A percentile compares a stretch with the other conserved stretches of the same genome.
phyloP scores from a whole-genome alignment of 2,329 filamentous ascomycete genomes.

The Trichoderma afroharzianum region DNA sequence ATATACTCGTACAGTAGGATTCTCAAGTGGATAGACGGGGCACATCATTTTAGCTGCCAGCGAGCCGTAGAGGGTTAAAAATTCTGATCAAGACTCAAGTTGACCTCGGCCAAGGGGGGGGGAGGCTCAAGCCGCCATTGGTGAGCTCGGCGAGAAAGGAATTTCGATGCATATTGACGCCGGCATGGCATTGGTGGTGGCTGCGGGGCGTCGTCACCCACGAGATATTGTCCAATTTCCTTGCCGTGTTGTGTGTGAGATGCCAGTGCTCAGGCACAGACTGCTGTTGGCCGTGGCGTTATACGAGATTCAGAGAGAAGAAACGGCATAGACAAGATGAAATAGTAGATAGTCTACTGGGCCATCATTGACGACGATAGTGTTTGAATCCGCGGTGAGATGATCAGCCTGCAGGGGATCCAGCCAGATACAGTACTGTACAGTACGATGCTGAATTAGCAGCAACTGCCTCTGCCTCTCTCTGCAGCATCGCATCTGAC shows the following conservation, averaged over 20 bases:
- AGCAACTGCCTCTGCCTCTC: not conserved
- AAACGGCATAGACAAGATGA: not conserved
- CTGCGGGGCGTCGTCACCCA: constrained; percentile 9
- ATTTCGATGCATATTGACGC: not conserved
- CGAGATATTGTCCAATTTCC: constrained; percentile 9
- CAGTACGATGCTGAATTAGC: not conserved
- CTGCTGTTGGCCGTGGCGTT: not conserved
- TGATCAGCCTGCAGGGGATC: not conserved
- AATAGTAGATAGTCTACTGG: not conserved
- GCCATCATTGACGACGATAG: not conserved
- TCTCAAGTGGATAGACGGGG: not conserved
- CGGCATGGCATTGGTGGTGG: constrained; percentile 2
- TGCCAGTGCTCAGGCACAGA: not conserved
- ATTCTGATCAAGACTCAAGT: not conserved
- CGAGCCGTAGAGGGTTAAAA: not conserved
- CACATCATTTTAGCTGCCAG: not conserved
- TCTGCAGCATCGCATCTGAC: constrained; percentile 11
- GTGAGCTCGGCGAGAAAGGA: not conserved
- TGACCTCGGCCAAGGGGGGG: not conserved
- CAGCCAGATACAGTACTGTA: no score
- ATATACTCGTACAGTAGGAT: not conserved
- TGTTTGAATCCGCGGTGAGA: not conserved
- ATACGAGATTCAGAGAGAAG: not conserved
- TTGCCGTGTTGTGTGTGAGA: not conserved
- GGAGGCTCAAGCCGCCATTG: not conserved